These are phyloP conservation scores for Zoysia japonica DNA, from an alignment of 176 grass and related monocot species.

Conservation along the genomic window DNA sequence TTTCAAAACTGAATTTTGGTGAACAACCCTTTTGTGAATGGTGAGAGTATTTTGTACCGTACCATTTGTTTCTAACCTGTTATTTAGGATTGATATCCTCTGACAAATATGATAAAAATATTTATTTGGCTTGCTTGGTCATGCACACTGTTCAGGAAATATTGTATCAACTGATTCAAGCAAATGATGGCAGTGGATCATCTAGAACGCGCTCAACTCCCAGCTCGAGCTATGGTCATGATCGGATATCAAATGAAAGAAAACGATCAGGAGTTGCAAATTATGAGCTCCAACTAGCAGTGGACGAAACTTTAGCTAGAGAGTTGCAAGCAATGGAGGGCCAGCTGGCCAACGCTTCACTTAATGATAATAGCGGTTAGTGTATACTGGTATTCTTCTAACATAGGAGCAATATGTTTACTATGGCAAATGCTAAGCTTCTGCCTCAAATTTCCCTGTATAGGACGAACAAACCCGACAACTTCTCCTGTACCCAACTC, in stretches of 20 bases:
- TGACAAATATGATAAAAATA: conserved; percentile 10
- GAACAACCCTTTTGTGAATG: background rate
- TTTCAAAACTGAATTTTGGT: background rate
- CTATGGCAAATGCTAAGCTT: conserved; percentile 13
- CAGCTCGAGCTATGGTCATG: conserved; percentile 40
- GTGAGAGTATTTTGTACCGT: background rate
- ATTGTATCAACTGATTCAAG: conserved; percentile 66
- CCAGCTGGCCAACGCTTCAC: conserved; percentile 48
- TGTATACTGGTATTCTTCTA: conserved; percentile 18
- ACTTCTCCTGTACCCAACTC: conserved; percentile 27
- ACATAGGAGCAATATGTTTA: conserved; percentile 1
- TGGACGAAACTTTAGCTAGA: conserved; percentile 83
- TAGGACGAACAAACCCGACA: conserved; percentile 51
- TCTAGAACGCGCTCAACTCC: conserved; percentile 43
- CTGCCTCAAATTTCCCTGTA: conserved; percentile 36
- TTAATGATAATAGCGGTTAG: conserved; percentile 40
- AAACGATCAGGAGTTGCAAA: conserved; percentile 37
- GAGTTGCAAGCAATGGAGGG: conserved; percentile 68
- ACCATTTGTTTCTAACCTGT: background rate
- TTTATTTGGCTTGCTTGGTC: conserved; percentile 20
- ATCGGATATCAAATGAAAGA: conserved; percentile 8
- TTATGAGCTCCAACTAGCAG: conserved; percentile 54
- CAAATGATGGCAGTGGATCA: conserved; percentile 39
- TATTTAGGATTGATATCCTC: background rate
- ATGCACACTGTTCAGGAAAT: conserved; percentile 58